A percentile compares a stretch with the other conserved stretches of the same genome.
These are phyloP conservation scores for Pontederia crassipes DNA, from an alignment of 176 grass and related monocot species.

Conservation along the genomic window DNA sequence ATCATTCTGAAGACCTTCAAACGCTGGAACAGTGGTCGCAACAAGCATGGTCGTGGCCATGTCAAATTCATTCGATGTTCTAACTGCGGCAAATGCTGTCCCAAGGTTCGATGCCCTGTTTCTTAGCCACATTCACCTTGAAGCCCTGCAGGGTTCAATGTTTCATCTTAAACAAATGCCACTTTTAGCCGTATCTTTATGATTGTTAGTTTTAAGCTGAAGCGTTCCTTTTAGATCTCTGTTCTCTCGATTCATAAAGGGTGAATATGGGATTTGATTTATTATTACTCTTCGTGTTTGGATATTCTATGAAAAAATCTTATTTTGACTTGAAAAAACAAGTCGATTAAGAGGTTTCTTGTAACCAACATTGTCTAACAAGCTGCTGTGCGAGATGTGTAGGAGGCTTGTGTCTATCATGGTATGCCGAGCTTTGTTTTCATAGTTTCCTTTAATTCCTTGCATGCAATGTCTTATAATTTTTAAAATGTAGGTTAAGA, in stretches of 20 bases:
- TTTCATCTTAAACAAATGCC: too few relatives aligned
- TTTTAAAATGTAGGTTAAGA: conserved; percentile 62
- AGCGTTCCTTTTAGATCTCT: too few relatives aligned
- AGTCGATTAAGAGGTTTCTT: conserved; percentile 65
- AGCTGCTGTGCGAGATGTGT: conserved; percentile 49
- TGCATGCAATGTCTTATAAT: conserved; percentile 30
- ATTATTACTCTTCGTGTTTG: too few relatives aligned
- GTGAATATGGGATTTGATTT: too few relatives aligned
- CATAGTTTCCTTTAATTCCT: not conserved
- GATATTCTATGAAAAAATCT: too few relatives aligned
- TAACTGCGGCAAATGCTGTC: conserved; percentile 11
- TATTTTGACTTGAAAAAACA: conserved; percentile 30
- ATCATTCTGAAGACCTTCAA: not conserved
- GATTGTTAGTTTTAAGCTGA: too few relatives aligned
- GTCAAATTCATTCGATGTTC: conserved; percentile 16
- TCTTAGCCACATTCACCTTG: too few relatives aligned
- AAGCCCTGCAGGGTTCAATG: too few relatives aligned
- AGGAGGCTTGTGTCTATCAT: conserved; percentile 50
- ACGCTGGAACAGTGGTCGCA: conserved; percentile 11
- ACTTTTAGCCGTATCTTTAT: too few relatives aligned
- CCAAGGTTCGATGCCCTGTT: not conserved
- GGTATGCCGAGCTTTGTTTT: conserved; percentile 21
- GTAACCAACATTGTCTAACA: conserved; percentile 64
- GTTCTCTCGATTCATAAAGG: too few relatives aligned
- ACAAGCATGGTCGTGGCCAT: conserved; percentile 11